Conservation (phyloP, 2,329 filamentous ascomycete genomes). For the Talaromyces sp. region DNA sequence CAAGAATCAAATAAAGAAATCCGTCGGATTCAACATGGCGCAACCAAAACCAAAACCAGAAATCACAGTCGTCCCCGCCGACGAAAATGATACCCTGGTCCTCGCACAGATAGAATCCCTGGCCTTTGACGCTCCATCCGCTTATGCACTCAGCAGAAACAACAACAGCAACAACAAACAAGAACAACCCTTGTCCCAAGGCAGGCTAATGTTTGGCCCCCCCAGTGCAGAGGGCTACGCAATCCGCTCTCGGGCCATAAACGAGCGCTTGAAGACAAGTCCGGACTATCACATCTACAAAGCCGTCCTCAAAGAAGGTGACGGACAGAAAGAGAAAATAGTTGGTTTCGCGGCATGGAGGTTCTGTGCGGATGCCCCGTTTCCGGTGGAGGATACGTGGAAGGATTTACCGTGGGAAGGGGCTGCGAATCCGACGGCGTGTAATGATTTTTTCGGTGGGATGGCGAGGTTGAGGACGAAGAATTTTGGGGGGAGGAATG, state of each 20-base stretch:
- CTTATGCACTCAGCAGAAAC: not conserved
- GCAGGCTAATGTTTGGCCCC: constrained; percentile 17
- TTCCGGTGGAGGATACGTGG: constrained; percentile 13
- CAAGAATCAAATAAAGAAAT: not conserved
- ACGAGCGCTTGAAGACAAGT: not conserved
- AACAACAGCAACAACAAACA: not conserved
- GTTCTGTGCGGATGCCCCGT: constrained; percentile 14
- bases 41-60: not conserved
- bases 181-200: not conserved
- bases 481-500: constrained; percentile 17
- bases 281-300: constrained; percentile 11
- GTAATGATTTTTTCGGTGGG: constrained; percentile 20
- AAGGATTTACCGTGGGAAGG: constrained; percentile 15
- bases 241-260: not conserved
- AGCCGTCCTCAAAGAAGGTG: constrained; percentile 5
- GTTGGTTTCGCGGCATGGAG: constrained; percentile 12
- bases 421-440: constrained; percentile 10
- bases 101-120: constrained; percentile 13
- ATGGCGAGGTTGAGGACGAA: constrained; percentile 6
- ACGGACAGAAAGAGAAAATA: not conserved
- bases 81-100: constrained; percentile 5
- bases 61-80: constrained; percentile 12
- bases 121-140: constrained; percentile 11
- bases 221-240: constrained; percentile 5
- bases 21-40: not conserved